phyloP scores from a whole-genome alignment of 768 basidiomycete species.

The Suillus paluster region DNA sequence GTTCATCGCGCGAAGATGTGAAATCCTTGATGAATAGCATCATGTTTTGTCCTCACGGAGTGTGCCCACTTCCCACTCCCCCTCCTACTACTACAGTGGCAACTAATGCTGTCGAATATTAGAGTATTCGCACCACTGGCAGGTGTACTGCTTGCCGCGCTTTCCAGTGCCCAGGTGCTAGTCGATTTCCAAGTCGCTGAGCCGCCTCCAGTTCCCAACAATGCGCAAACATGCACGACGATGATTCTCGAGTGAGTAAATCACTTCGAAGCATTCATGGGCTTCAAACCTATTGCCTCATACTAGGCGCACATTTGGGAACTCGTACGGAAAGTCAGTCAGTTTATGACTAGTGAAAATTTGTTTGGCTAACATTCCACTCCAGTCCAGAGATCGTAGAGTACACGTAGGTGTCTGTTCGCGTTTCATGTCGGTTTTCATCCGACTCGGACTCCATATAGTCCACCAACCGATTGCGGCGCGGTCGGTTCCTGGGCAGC shows the following conservation, averaged over 20 bases:
- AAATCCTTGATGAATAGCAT: background rate
- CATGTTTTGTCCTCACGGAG: background rate
- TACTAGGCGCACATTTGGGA: slow-evolving; percentile 73
- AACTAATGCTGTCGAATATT: slow-evolving; percentile 25
- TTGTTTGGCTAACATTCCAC: background rate
- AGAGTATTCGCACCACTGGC: slow-evolving; percentile 18
- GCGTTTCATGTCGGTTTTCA: background rate
- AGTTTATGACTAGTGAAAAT: background rate
- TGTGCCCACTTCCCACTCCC: background rate
- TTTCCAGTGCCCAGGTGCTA: slow-evolving; percentile 34
- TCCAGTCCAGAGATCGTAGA: slow-evolving; percentile 66
- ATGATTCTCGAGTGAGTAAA: slow-evolving; percentile 61
- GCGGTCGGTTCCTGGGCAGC: slow-evolving; percentile 73
- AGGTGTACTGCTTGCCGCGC: slow-evolving; percentile 12
- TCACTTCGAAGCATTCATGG: background rate
- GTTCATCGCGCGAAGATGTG: background rate
- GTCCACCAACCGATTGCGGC: slow-evolving; percentile 77
- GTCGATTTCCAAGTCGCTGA: slow-evolving; percentile 75
- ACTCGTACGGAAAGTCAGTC: slow-evolving; percentile 68
- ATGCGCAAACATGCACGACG: slow-evolving; percentile 65
- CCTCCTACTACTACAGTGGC: background rate
- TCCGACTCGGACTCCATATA: slow-evolving; percentile 24
- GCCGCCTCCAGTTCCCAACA: slow-evolving; percentile 67
- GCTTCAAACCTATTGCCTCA: slow-evolving; percentile 3
- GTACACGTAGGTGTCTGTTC: slow-evolving; percentile 49